Conservation (phyloP, 2,329 filamentous ascomycete species). For the Apiospora marii region DNA sequence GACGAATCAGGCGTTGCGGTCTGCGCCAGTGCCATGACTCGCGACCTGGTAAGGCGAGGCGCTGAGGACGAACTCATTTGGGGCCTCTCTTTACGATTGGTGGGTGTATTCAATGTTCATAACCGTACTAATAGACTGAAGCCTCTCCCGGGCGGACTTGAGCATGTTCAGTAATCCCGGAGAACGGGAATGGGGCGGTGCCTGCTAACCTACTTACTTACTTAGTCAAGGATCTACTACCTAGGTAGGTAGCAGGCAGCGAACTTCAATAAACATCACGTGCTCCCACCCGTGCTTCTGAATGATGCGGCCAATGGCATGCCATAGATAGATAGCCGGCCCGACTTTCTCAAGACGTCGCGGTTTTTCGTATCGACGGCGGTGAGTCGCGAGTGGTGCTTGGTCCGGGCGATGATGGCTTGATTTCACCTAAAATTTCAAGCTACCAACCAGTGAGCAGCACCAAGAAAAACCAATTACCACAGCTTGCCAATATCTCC, state of each 20-base stretch:
- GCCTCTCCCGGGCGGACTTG: not conserved
- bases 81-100: not conserved
- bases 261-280: not conserved
- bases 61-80: not conserved
- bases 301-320: not conserved
- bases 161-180: not conserved
- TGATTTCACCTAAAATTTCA: not conserved
- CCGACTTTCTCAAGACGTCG: not conserved
- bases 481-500: not conserved
- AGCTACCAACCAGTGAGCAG: not conserved
- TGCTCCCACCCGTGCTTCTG: not conserved
- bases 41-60: conserved; percentile 2
- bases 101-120: not conserved
- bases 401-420: not conserved
- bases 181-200: not conserved
- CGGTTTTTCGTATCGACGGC: not conserved
- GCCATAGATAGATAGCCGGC: not conserved
- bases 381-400: not conserved
- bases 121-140: not conserved
- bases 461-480: not conserved
- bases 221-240: not conserved
- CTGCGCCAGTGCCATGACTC: not conserved
- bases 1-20: not conserved
- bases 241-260: not conserved
- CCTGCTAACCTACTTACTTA: not conserved